phyloP scores from a whole-genome alignment of 1,284 basidiomycete genomes.

The Farysia itapuensis region DNA sequence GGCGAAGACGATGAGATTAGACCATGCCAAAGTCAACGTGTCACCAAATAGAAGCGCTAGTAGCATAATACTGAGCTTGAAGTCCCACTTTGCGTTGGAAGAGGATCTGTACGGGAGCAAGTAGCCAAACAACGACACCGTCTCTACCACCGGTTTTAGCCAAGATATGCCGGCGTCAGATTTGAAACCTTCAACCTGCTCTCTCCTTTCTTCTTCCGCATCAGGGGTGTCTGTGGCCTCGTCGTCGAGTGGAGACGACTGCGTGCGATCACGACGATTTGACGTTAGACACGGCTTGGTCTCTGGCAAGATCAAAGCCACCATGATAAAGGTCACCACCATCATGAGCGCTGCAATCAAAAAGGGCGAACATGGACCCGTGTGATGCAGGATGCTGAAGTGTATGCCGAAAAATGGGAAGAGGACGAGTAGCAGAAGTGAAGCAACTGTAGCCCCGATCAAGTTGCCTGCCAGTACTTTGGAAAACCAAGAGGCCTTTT shows the following conservation, averaged over 20 bases:
- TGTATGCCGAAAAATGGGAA: conserved; percentile 12
- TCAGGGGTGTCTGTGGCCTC: neutral
- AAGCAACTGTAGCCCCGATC: conserved; percentile 9
- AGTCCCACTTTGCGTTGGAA: conserved; percentile 5
- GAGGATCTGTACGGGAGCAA: conserved; percentile 13
- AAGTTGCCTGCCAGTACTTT: conserved; percentile 3
- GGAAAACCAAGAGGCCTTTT: conserved; percentile 16
- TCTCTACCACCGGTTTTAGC: neutral
- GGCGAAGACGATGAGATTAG: conserved; percentile 20
- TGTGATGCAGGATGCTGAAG: conserved; percentile 22
- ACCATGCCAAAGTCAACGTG: conserved; percentile 11
- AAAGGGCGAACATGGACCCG: conserved; percentile 25
- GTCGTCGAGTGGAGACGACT: too few species aligned
- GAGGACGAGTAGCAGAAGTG: conserved; percentile 6
- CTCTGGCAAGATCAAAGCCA: conserved; percentile 8
- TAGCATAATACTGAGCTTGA: conserved; percentile 21
- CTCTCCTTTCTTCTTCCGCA: too few species aligned
- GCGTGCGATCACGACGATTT: too few species aligned
- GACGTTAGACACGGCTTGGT: conserved; percentile 4
- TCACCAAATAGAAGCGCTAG: conserved; percentile 9
- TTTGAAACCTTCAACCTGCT: too few species aligned
- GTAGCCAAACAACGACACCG: conserved; percentile 4
- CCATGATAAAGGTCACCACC: neutral
- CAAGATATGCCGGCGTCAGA: neutral
- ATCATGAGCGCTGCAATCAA: conserved; percentile 1